Evolutionary conservation across 805 yeast species (phyloP), one percentile per base, ranked within the genome.

Genomic region (Priceomyces carsonii): DNA sequence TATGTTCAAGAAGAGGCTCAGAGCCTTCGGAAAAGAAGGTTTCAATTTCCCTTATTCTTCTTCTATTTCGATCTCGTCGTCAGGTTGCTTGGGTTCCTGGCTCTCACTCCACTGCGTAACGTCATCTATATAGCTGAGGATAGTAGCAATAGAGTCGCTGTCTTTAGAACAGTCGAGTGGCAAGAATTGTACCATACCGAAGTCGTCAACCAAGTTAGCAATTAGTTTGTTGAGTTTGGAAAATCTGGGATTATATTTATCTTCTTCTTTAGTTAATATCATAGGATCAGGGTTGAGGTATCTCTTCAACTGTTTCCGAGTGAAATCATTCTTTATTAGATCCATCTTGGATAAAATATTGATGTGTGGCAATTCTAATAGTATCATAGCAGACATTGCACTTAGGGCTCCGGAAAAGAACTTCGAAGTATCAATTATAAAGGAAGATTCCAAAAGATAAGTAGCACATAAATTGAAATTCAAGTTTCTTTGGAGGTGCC

Each of bases 331-430:
- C 50, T 85, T 85, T 30, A 93, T 77, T 53, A 91, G 71, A 56
- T 93, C 99, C 34, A 86, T 63, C 55, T 93, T 93, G 37, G 95
- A 84, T 30, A 93, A 68, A 13, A 93, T 79, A 55, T 93, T 93
- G 38, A 93, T 81, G 57, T 93, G 99, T 10, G 99, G 99, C 26
- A 91, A 72, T 59, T 93, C 99, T 33, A 93, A 70, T 40, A 93
- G 69, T 18, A 93, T 87, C 99, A 93, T 93, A 1, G 99, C 96
- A 15, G 95, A 83, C 99, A 93, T 93, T 14, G 99, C 99, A 56
- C 90, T 80, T 40, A 93, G 69, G 0, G 96, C 95, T 3, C 99
- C 99, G 36, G 95, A 83, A 59, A 93, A 93, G 61, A 89, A 93
- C 62, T 95, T 95, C 8, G 95, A 77, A 29, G 80, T 75, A 58